Evolutionary conservation across 805 yeast species (phyloP).

Genomic region (Kuraishia borneana): DNA sequence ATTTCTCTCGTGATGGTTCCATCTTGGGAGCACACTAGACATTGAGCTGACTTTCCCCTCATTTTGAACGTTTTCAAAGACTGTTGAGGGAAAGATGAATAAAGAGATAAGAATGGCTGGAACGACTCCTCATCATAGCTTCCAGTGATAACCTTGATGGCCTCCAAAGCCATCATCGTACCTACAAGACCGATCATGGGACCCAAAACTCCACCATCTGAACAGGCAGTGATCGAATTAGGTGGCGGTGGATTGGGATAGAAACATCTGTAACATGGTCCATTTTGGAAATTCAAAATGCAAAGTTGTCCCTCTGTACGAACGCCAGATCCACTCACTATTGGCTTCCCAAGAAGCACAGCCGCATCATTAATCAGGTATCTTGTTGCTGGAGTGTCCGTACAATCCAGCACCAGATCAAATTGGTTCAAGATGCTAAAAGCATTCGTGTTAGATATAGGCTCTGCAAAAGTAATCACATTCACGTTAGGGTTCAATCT

Average conservation of each 20-base stretch:
- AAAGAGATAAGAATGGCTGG: conserved; percentile 58
- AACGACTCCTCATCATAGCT: conserved; percentile 40
- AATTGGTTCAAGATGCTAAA: conserved; percentile 49
- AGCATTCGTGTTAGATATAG: conserved; percentile 46
- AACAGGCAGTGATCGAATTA: conserved; percentile 69
- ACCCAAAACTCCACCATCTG: conserved; percentile 91
- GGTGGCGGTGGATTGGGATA: conserved; percentile 89
- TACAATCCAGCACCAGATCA: conserved; percentile 82
- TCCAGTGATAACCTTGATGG: conserved; percentile 61
- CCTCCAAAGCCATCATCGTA: conserved; percentile 76
- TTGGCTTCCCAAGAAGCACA: conserved; percentile 53
- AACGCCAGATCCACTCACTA: conserved; percentile 88
- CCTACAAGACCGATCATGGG: conserved; percentile 96
- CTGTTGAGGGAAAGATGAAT: conserved; percentile 58
- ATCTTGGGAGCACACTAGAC: conserved; percentile 52
- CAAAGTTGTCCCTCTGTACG: conserved; percentile 86
- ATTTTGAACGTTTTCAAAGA: conserved; percentile 65
- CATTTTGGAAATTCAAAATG: conserved; percentile 57
- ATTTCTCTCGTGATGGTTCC: conserved; percentile 36
- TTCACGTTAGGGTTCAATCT: conserved; percentile 60
- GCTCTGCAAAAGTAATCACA: conserved; percentile 37
- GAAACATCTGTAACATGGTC: conserved; percentile 94
- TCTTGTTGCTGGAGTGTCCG: conserved; percentile 84
- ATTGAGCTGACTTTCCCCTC: conserved; percentile 52
- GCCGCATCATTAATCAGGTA: conserved; percentile 82